A percentile compares a stretch with the other conserved stretches of the same genome.
Conservation (phyloP, 2,329 filamentous ascomycete genomes). For the Endocalyx cinctus region DNA sequence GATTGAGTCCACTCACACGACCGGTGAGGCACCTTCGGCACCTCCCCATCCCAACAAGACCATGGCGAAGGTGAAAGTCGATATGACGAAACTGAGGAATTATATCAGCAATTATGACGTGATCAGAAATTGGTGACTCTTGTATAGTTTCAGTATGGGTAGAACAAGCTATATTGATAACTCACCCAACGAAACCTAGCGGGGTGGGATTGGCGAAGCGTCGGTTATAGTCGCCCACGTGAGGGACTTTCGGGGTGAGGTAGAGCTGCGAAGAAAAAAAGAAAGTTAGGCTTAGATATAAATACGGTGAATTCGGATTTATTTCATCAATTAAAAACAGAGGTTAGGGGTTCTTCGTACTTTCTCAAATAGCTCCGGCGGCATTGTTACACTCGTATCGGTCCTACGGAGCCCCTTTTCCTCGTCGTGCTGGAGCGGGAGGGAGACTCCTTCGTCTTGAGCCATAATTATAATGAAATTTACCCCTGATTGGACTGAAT, state of each 20-base stretch:
- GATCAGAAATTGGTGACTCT: too few relatives aligned
- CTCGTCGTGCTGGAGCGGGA: too few relatives aligned
- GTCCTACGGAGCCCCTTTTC: conserved; percentile 31
- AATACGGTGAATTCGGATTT: neutral
- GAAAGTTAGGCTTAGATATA: too few relatives aligned
- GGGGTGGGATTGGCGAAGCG: conserved; percentile 34
- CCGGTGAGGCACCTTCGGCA: conserved; percentile 25
- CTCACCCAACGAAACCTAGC: conserved; percentile 32
- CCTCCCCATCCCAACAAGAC: conserved; percentile 34
- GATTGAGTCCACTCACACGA: conserved; percentile 31
- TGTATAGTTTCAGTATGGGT: too few relatives aligned
- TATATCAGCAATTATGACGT: too few relatives aligned
- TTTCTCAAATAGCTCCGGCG: conserved; percentile 34
- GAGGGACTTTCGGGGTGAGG: conserved; percentile 32
- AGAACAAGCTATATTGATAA: conserved; percentile 1
- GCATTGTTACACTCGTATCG: conserved; percentile 31
- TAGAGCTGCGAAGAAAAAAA: conserved; percentile 25
- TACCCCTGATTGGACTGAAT: too few relatives aligned
- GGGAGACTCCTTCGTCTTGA: too few relatives aligned
- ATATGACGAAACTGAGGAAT: conserved; percentile 35
- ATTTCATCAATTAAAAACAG: neutral
- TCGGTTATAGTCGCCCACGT: conserved; percentile 29
- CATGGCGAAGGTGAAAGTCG: conserved; percentile 32
- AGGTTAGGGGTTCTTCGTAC: conserved; percentile 4
- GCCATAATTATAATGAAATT: too few relatives aligned